Evolutionary conservation across 2,329 filamentous ascomycete species (phyloP).

Genomic region (Fusarium nematophilum): DNA sequence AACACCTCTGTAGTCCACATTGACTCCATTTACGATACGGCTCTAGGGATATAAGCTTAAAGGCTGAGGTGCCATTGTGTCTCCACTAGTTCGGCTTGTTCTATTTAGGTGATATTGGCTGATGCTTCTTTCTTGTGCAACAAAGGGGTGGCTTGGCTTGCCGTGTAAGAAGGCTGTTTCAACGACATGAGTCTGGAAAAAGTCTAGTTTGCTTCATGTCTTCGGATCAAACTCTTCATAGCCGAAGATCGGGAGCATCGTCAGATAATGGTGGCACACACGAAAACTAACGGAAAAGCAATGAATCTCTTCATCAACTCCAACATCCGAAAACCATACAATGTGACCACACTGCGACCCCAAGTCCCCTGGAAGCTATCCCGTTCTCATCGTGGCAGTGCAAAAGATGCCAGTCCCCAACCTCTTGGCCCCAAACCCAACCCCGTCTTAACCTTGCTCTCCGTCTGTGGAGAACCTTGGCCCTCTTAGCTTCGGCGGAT

Average conservation of each 20-base stretch:
- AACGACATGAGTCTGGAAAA: no score
- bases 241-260: not conserved
- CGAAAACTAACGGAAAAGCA: not conserved
- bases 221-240: not conserved
- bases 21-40: not conserved
- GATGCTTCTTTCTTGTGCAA: no score
- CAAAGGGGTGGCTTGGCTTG: no score
- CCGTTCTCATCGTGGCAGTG: conserved; percentile 1
- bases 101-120: no score
- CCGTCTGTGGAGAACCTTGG: conserved; percentile 19
- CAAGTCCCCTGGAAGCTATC: conserved; percentile 16
- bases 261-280: not conserved
- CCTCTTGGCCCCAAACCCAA: not conserved
- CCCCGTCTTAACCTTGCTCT: no score
- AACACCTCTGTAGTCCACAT: not conserved
- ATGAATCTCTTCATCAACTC: not conserved
- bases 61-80: no score
- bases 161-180: no score
- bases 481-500: conserved; percentile 20
- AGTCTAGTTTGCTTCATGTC: no score
- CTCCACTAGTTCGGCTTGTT: no score
- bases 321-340: not conserved
- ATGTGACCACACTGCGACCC: no score
- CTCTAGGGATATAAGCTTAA: conserved; percentile 4
- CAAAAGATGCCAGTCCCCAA: conserved; percentile 23